Conservation (phyloP, 108 stramenopile species). For the Stephanodiscus triporus region DNA sequence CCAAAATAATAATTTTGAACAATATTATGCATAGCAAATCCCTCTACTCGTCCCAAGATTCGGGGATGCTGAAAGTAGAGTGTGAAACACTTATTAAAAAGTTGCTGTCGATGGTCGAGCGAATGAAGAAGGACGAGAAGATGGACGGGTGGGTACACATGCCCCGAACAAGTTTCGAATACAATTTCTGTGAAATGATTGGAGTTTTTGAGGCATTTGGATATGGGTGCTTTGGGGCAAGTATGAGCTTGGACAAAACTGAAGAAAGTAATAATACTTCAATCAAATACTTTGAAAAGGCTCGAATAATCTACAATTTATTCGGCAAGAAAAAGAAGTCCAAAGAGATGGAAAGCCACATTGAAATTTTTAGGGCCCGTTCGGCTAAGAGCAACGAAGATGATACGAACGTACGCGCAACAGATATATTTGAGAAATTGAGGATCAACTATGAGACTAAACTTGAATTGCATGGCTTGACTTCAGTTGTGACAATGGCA, state of each 20-base stretch:
- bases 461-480: neutral
- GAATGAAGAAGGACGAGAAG: too few species aligned
- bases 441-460: too few species aligned
- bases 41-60: too few species aligned
- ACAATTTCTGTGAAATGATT: neutral
- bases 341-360: conserved; percentile 3
- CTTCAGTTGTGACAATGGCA: too few species aligned
- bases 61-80: too few species aligned
- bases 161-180: neutral
- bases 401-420: too few species aligned
- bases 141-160: neutral
- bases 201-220: neutral
- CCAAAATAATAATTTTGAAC: too few species aligned
- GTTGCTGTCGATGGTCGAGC: neutral
- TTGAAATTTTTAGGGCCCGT: too few species aligned
- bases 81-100: neutral
- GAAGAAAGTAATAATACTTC: neutral
- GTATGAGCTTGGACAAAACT: neutral
- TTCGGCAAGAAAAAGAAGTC: neutral
- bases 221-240: neutral
- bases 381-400: too few species aligned
- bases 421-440: too few species aligned
- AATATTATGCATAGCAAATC: too few species aligned
- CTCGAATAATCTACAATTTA: conserved; percentile 2
- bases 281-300: conserved; percentile 13